These are phyloP conservation scores for Leishmania tropica DNA, from an alignment of 208 protist species.

Conservation along the genomic window DNA sequence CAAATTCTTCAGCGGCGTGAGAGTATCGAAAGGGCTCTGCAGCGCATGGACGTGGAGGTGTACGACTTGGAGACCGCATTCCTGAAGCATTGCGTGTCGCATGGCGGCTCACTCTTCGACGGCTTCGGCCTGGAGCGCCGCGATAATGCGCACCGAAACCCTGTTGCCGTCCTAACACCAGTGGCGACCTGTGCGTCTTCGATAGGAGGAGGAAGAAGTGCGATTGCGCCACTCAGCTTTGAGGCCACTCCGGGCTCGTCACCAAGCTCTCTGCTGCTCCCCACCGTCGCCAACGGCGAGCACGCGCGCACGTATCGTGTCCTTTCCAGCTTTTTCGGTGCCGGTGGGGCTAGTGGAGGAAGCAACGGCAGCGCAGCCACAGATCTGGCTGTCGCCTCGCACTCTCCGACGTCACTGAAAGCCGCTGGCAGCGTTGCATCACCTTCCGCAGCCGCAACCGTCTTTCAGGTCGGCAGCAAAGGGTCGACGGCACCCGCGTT, in stretches of 20 bases:
- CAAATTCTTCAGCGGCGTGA: conserved; percentile 49
- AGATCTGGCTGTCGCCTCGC: not conserved
- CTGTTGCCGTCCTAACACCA: conserved; percentile 25
- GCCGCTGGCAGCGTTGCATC: not conserved
- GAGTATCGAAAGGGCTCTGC: conserved; percentile 42
- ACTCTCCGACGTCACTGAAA: not conserved
- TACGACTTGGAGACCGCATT: conserved; percentile 74
- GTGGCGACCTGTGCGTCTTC: conserved; percentile 19
- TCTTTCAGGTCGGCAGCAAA: conserved; percentile 25
- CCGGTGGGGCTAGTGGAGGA: not conserved
- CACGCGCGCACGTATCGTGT: conserved; percentile 20
- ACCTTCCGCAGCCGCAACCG: not conserved
- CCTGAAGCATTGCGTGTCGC: conserved; percentile 60
- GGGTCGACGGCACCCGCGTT: conserved; percentile 44
- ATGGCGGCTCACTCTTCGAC: conserved; percentile 79
- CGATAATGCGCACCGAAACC: conserved; percentile 28
- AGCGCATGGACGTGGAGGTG: conserved; percentile 51
- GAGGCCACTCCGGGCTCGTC: not conserved
- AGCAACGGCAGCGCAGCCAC: not conserved
- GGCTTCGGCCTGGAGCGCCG: conserved; percentile 76
- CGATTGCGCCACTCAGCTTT: not conserved
- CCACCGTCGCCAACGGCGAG: not conserved
- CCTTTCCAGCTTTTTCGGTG: conserved; percentile 5
- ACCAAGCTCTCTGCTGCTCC: conserved; percentile 13
- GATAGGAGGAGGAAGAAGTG: not conserved